Percentiles rank a stretch among this genome's conserved stretches.
Evolutionary conservation across 2,329 filamentous ascomycete species (phyloP).

Genomic region (Orbilia brochopaga): DNA sequence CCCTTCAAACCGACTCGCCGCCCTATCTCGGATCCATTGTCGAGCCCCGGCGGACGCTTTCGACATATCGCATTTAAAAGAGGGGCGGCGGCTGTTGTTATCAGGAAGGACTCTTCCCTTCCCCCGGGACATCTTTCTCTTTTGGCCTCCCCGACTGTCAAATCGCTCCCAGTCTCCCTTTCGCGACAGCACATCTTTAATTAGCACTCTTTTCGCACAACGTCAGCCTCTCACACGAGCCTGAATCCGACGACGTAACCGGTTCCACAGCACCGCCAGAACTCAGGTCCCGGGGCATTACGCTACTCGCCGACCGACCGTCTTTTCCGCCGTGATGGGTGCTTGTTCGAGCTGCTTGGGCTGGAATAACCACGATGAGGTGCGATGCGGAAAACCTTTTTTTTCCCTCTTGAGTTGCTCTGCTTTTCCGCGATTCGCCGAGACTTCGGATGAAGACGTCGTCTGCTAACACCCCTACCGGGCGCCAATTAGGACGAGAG

Average conservation of each 20-base stretch:
- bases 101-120: background rate
- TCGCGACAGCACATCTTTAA: constrained; percentile 3
- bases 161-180: constrained; percentile 8
- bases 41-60: constrained; percentile 21
- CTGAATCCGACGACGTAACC: constrained; percentile 23
- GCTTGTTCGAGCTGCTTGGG: constrained; percentile 54
- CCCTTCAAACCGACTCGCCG: constrained; percentile 22
- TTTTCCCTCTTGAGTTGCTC: background rate
- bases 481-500: constrained; percentile 41
- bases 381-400: constrained; percentile 24
- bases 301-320: constrained; percentile 11
- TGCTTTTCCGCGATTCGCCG: constrained; percentile 5
- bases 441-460: constrained; percentile 4
- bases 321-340: constrained; percentile 54
- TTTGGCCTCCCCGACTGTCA: too few relatives aligned
- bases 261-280: constrained; percentile 33
- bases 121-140: constrained; percentile 9
- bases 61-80: constrained; percentile 15
- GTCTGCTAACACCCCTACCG: constrained; percentile 20
- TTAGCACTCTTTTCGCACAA: background rate
- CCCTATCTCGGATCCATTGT: constrained; percentile 35
- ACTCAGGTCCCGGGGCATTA: constrained; percentile 1
- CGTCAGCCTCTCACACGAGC: constrained; percentile 14
- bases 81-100: constrained; percentile 5
- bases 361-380: constrained; percentile 49